These are phyloP conservation scores for Hygrophorus pudorinus DNA, from an alignment of 768 basidiomycete species.

Conservation along the genomic window DNA sequence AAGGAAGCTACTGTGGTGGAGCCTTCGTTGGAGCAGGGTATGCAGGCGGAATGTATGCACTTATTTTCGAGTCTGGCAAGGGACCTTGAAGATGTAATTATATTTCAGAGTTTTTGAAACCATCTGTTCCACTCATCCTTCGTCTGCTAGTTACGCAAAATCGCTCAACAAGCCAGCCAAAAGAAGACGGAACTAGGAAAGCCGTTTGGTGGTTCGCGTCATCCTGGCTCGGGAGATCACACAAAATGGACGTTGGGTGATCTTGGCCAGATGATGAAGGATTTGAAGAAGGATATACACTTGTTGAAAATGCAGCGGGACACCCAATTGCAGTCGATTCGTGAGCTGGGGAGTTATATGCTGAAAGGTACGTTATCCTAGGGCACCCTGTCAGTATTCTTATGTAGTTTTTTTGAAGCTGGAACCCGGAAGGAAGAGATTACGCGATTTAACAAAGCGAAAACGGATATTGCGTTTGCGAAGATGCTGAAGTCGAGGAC, in stretches of 20 bases:
- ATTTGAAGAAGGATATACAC: slow-evolving; percentile 43
- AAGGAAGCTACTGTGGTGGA: slow-evolving; percentile 5
- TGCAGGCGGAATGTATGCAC: slow-evolving; percentile 55
- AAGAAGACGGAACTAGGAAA: slow-evolving; percentile 27
- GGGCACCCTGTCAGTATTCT: neutral
- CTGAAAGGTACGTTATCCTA: slow-evolving; percentile 44
- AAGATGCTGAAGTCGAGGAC: slow-evolving; percentile 64
- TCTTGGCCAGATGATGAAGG: slow-evolving; percentile 39
- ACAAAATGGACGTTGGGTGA: slow-evolving; percentile 49
- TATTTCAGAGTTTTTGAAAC: slow-evolving; percentile 2
- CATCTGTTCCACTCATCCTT: neutral
- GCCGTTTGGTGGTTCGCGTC: slow-evolving; percentile 28
- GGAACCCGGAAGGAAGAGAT: slow-evolving; percentile 80
- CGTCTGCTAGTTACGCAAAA: slow-evolving; percentile 29
- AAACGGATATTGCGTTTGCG: slow-evolving; percentile 68
- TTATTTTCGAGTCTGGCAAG: slow-evolving; percentile 36
- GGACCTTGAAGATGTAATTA: slow-evolving; percentile 52
- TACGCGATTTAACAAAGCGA: slow-evolving; percentile 66
- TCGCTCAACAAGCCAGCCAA: slow-evolving; percentile 28
- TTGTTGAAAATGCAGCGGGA: slow-evolving; percentile 34
- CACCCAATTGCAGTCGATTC: slow-evolving; percentile 31
- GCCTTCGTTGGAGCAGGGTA: slow-evolving; percentile 40
- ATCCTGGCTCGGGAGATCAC: slow-evolving; percentile 33
- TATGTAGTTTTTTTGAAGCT: slow-evolving; percentile 31
- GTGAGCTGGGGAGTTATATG: slow-evolving; percentile 53